These are phyloP conservation scores for Paragyromitra xinjiangensis DNA, from an alignment of 495 filamentous ascomycete genomes.

Conservation along the genomic window DNA sequence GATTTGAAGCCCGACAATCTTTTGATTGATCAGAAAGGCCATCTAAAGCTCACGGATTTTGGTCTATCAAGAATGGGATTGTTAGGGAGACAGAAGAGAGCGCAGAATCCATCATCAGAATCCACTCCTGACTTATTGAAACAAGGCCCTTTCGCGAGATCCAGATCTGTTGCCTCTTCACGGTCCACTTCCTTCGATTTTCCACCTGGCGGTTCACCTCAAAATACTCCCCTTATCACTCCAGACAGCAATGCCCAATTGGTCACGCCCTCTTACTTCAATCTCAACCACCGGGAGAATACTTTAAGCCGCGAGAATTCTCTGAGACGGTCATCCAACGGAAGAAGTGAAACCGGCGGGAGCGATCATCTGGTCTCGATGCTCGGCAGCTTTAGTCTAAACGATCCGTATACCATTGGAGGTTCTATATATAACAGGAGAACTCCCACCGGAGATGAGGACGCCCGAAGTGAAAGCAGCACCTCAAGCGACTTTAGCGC, in stretches of 20 bases:
- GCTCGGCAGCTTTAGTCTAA: slow-evolving; percentile 82
- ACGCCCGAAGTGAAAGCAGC: slow-evolving; percentile 65
- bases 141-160: slow-evolving; percentile 86
- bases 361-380: slow-evolving; percentile 86
- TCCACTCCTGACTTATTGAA: slow-evolving; percentile 89
- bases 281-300: slow-evolving; percentile 69
- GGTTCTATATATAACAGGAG: slow-evolving; percentile 56
- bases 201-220: slow-evolving; percentile 71
- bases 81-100: slow-evolving; percentile 93
- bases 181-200: slow-evolving; percentile 96
- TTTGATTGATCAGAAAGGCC: slow-evolving; percentile 94
- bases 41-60: slow-evolving; percentile 97
- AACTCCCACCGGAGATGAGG: slow-evolving; percentile 66
- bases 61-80: slow-evolving; percentile 97
- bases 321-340: slow-evolving; percentile 77
- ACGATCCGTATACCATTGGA: slow-evolving; percentile 62
- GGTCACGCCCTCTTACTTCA: slow-evolving; percentile 93
- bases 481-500: slow-evolving; percentile 58
- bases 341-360: slow-evolving; percentile 89
- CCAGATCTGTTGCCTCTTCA: slow-evolving; percentile 86
- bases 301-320: slow-evolving; percentile 75
- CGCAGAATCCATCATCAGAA: slow-evolving; percentile 77
- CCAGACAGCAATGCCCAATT: slow-evolving; percentile 73
- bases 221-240: slow-evolving; percentile 80
- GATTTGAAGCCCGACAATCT: slow-evolving; percentile 98